Percentiles rank a stretch among this genome's conserved stretches.
Conservation (phyloP, 1,284 basidiomycete species). For the Puccinia triticina region DNA sequence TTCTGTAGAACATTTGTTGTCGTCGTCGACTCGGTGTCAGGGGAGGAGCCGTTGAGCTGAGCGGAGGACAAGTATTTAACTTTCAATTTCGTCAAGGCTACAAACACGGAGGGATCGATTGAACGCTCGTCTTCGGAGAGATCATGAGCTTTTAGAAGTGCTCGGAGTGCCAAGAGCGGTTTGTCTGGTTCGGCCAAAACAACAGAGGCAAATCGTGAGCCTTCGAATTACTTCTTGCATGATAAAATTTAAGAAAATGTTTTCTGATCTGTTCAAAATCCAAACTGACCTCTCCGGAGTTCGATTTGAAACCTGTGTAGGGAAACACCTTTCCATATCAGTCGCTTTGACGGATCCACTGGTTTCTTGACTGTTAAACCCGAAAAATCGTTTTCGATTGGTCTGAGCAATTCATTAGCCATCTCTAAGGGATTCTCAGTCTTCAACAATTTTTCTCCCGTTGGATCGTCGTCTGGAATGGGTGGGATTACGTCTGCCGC, state of each 20-base stretch:
- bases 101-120: conserved; percentile 26
- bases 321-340: conserved; percentile 24
- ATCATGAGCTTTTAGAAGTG: conserved; percentile 38
- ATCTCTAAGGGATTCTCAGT: conserved; percentile 73
- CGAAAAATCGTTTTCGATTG: conserved; percentile 63
- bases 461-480: conserved; percentile 74
- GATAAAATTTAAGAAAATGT: neutral
- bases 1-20: conserved; percentile 3
- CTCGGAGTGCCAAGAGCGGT: conserved; percentile 38
- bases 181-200: conserved; percentile 14
- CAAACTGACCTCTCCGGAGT: conserved; percentile 36
- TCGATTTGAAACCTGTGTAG: conserved; percentile 47
- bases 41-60: neutral
- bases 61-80: conserved; percentile 6
- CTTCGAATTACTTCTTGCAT: neutral
- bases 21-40: neutral
- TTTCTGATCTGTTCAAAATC: neutral
- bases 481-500: conserved; percentile 38
- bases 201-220: neutral
- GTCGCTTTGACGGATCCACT: conserved; percentile 5
- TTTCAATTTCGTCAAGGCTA: conserved; percentile 32
- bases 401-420: conserved; percentile 74
- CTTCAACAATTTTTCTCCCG: conserved; percentile 72
- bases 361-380: neutral
- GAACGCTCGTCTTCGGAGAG: neutral